A percentile compares a stretch with the other conserved stretches of the same genome.
These are phyloP conservation scores for Reutealis trisperma DNA, from an alignment of 345 rosid genomes.

Conservation along the genomic window DNA sequence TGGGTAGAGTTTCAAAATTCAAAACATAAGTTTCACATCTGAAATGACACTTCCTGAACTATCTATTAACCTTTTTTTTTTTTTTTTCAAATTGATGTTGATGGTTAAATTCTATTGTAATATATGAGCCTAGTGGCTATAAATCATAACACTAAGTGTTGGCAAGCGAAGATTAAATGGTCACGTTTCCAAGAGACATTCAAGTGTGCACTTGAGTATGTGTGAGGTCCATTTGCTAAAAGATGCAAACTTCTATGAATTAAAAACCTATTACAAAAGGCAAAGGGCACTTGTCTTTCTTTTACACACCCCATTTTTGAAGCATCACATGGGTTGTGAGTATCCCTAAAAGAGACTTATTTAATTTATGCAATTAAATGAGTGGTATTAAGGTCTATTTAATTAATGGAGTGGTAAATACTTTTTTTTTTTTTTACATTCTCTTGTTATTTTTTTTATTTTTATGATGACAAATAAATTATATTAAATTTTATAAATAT, in stretches of 20 bases:
- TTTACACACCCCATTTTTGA: background rate
- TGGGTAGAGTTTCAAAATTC: no score
- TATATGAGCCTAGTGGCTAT: background rate
- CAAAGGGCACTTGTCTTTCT: slow-evolving; percentile 13
- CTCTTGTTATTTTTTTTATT: no score
- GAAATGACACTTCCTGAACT: background rate
- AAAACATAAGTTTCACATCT: slow-evolving; percentile 7
- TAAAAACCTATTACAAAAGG: slow-evolving; percentile 7
- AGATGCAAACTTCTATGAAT: slow-evolving; percentile 17
- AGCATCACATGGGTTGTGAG: slow-evolving; percentile 24
- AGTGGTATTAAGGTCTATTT: slow-evolving; percentile 15
- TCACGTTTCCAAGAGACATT: slow-evolving; percentile 11
- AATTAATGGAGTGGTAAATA: no score
- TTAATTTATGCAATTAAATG: slow-evolving; percentile 10
- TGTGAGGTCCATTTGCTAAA: slow-evolving; percentile 12
- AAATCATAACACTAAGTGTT: background rate
- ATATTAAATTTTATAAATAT: no score
- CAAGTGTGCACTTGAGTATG: slow-evolving; percentile 16
- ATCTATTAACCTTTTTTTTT: background rate
- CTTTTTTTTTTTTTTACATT: no score
- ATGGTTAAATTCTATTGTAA: background rate
- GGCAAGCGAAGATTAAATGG: background rate
- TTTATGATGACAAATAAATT: no score
- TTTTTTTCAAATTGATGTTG: background rate
- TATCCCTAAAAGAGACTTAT: slow-evolving; percentile 29